A percentile compares a stretch with the other conserved stretches of the same genome.
Evolutionary conservation across 345 rosid genomes (phyloP).

Genomic region (Carallia pectinifolia): DNA sequence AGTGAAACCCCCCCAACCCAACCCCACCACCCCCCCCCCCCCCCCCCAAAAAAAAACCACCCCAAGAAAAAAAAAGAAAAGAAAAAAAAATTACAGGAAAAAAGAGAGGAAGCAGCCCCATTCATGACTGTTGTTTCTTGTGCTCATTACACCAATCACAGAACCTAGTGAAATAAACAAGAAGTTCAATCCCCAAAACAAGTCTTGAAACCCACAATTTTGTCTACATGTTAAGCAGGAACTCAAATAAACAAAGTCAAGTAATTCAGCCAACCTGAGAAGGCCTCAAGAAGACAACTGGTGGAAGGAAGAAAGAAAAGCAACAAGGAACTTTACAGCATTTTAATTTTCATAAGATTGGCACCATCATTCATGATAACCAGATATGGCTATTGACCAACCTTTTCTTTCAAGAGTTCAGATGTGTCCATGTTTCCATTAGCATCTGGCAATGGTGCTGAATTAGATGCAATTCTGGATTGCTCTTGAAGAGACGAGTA

Average conservation of each 20-base stretch:
- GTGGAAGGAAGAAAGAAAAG: not conserved
- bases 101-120: too few relatives aligned
- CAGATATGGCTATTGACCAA: slow-evolving; percentile 23
- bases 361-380: not conserved
- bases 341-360: not conserved
- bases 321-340: not conserved
- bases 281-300: not conserved
- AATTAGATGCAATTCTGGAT: slow-evolving; percentile 52
- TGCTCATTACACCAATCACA: too few relatives aligned
- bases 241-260: not conserved
- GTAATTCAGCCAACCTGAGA: not conserved
- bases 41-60: too few relatives aligned
- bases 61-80: too few relatives aligned
- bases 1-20: too few relatives aligned
- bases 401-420: slow-evolving; percentile 88
- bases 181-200: too few relatives aligned
- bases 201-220: too few relatives aligned
- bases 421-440: slow-evolving; percentile 64
- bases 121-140: too few relatives aligned
- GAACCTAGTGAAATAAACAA: too few relatives aligned
- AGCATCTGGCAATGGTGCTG: slow-evolving; percentile 45
- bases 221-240: not conserved
- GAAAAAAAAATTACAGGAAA: too few relatives aligned
- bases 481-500: slow-evolving; percentile 78
- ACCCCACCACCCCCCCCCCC: too few relatives aligned